Evolutionary conservation across 1,284 basidiomycete genomes (phyloP).

Genomic region (Leccinum fallax): DNA sequence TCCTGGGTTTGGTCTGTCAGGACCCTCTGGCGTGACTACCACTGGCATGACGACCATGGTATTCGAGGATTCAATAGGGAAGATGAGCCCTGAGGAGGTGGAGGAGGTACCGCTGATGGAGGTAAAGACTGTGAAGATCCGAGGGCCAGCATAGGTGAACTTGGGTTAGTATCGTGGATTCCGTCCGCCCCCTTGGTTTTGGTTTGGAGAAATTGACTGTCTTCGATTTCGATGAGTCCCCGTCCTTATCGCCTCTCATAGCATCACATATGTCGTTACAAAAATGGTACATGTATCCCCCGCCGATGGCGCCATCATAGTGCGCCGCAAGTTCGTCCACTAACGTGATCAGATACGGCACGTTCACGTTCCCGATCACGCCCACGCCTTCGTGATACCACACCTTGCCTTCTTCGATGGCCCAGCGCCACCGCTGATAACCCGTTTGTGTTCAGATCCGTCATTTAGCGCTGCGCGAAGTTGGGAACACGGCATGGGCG

Average conservation of each 20-base stretch:
- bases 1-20: not conserved
- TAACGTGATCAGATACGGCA: constrained; percentile 40
- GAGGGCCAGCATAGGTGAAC: too few relatives aligned
- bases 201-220: not conserved
- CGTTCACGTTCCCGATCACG: constrained; percentile 37
- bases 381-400: constrained; percentile 50
- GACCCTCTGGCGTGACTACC: not conserved
- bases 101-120: not conserved
- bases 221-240: not conserved
- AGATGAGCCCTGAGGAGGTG: not conserved
- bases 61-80: not conserved
- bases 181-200: not conserved
- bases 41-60: not conserved
- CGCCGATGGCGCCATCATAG: constrained; percentile 28
- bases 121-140: not conserved
- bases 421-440: constrained; percentile 64
- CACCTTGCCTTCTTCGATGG: constrained; percentile 45
- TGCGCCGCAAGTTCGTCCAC: constrained; percentile 39
- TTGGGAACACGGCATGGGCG: constrained; percentile 19
- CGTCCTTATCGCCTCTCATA: not conserved
- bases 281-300: constrained; percentile 33
- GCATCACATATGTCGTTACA: not conserved
- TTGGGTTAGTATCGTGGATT: too few relatives aligned
- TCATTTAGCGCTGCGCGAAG: constrained; percentile 3
- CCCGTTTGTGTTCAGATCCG: not conserved